phyloP scores from a whole-genome alignment of 106 monocot species.

The Dendrobium huoshanense region DNA sequence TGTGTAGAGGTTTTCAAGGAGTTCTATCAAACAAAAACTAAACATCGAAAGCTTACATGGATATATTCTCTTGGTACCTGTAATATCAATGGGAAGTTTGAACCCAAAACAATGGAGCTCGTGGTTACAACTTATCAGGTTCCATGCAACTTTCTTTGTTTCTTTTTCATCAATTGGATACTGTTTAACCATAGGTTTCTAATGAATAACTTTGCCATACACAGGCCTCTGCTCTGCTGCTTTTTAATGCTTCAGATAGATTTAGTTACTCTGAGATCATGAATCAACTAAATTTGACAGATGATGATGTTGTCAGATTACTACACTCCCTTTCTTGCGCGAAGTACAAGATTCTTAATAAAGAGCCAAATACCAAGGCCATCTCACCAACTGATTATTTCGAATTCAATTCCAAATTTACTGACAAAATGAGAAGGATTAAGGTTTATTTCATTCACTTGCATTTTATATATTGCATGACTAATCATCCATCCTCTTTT shows the following conservation, averaged over 20 bases:
- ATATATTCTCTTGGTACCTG: conserved; percentile 75
- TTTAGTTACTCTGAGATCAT: conserved; percentile 84
- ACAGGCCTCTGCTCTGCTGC: conserved; percentile 60
- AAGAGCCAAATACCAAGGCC: conserved; percentile 69
- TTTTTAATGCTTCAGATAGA: conserved; percentile 75
- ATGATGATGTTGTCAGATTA: conserved; percentile 71
- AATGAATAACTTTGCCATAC: conserved; percentile 4
- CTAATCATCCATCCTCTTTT: not conserved
- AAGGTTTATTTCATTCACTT: conserved; percentile 47
- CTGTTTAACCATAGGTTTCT: not conserved
- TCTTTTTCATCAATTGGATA: not conserved
- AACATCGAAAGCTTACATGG: conserved; percentile 83
- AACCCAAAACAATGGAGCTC: conserved; percentile 67
- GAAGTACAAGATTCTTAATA: conserved; percentile 79
- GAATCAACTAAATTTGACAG: conserved; percentile 57
- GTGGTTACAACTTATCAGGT: conserved; percentile 62
- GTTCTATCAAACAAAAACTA: conserved; percentile 96
- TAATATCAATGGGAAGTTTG: conserved; percentile 74
- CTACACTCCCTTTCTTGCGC: conserved; percentile 94
- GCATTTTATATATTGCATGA: not conserved
- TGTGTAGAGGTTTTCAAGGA: conserved; percentile 84
- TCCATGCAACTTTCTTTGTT: not conserved
- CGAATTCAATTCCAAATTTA: conserved; percentile 89
- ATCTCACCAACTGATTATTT: conserved; percentile 69
- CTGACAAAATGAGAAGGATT: conserved; percentile 79